Percentiles rank a stretch among this genome's conserved stretches.
phyloP scores from a whole-genome alignment of 2,329 filamentous ascomycete species.

The Cercospora sp. region DNA sequence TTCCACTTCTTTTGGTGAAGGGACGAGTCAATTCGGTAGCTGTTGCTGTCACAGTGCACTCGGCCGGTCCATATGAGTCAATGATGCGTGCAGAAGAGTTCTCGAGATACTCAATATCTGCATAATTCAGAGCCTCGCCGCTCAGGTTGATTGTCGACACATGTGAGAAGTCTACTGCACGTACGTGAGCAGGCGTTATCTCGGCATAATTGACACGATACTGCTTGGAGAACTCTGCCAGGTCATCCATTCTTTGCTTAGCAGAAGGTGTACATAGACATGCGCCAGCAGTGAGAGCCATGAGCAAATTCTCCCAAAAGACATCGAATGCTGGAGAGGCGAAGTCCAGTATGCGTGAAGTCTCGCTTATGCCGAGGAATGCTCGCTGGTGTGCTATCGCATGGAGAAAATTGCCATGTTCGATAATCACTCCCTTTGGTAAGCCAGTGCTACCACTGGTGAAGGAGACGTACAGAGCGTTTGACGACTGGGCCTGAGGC shows the following conservation, averaged over 20 bases:
- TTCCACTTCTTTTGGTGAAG: background rate
- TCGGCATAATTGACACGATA: constrained; percentile 17
- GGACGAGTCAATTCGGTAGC: background rate
- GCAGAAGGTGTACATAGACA: constrained; percentile 20
- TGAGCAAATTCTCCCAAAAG: constrained; percentile 20
- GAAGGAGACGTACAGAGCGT: constrained; percentile 17
- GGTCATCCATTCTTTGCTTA: background rate
- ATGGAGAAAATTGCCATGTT: constrained; percentile 12
- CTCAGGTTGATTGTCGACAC: constrained; percentile 20
- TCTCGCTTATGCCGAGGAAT: constrained; percentile 3
- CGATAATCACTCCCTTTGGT: constrained; percentile 19
- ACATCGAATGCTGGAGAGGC: constrained; percentile 21
- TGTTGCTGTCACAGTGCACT: constrained; percentile 28
- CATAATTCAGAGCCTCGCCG: constrained; percentile 20
- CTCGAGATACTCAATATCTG: constrained; percentile 10
- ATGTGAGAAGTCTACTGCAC: constrained; percentile 5
- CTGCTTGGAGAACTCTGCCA: constrained; percentile 5
- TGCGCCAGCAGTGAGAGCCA: constrained; percentile 21
- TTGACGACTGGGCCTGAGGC: background rate
- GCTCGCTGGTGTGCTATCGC: constrained; percentile 7
- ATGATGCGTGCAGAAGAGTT: constrained; percentile 38
- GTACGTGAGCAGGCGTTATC: constrained; percentile 17
- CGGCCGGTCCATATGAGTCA: constrained; percentile 48
- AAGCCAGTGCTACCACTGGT: constrained; percentile 23
- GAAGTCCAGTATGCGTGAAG: constrained; percentile 21